Base-by-base conservation (phyloP, 2,329 filamentous ascomycete species). In the Mycogone perniciosa region DNA sequence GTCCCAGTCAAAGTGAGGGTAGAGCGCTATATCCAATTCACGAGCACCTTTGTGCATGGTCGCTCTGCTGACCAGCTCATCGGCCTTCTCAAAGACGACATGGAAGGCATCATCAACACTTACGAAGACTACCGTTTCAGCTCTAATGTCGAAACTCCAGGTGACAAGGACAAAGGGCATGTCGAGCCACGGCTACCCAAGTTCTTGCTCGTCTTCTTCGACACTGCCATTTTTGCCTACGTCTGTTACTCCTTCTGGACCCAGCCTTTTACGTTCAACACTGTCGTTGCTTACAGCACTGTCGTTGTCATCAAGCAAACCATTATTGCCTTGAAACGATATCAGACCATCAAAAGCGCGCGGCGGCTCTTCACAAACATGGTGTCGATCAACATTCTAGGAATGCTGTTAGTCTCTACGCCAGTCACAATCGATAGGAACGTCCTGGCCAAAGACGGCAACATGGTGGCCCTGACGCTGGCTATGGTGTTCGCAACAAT, bases 201-300 rank as follows among this genome's bases (percentile, higher is more conserved):
- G 31, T 51, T 58, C 31, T 33, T 54, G 11, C 55, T 58, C 30
- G 55, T 58, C 38, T 40, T 50, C 27, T 54, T 57, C 30, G 56
- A 56, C 46, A 40, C 57, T 38, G 49, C 39, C 55, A 53, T 58
- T 20, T 58, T 58, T 35, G 50, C 56, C 34, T 58, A 58, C 26
- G 55, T 57, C 20, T 56, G 55, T 47, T 58, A 57, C 41, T 58
- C 55, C 4, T 58, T 58, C 46, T 58, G 47, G 31, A 48, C 56
- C 5, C 56, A 58, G 48, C 55, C 56, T 3, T 57, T 58, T 30
- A 58, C 56, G 2, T 58, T 58, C 51, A 58, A 57, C 48, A 58
- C 56, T 1, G 55, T 58, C 6, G 55, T 58, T 27, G 56, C 56
- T 6, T 58, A 58, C 35, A 50, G 56, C 37, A 56, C 56, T 5